Evolutionary conservation across 805 yeast genomes (phyloP).

Genomic region (Kazachstania bromeliacearum): DNA sequence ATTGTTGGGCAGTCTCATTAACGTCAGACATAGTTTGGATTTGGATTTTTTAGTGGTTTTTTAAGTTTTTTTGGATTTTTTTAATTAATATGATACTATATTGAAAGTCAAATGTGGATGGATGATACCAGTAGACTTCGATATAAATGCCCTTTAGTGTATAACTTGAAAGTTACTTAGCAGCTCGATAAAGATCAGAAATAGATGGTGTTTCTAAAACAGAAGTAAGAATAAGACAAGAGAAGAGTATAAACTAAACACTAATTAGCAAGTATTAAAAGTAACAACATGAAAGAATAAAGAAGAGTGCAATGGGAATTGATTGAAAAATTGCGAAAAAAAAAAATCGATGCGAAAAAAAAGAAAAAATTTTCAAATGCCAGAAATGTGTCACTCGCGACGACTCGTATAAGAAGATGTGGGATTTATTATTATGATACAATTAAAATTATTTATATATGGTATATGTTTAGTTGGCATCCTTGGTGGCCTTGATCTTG

Average conservation of each 20-base stretch:
- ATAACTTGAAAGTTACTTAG: conserved; percentile 7
- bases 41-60: conserved; percentile 17
- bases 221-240: conserved; percentile 1
- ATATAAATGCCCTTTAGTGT: neutral
- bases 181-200: conserved; percentile 6
- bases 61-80: conserved; percentile 10
- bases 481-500: conserved; percentile 32
- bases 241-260: neutral
- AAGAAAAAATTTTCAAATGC: neutral
- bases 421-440: neutral
- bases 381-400: neutral
- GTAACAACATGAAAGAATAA: neutral
- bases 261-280: neutral
- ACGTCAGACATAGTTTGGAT: conserved; percentile 28
- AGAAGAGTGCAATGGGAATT: neutral
- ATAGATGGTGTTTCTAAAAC: conserved; percentile 1
- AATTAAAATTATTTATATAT: neutral
- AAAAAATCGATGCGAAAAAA: neutral
- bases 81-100: neutral
- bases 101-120: neutral
- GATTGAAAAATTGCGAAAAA: neutral
- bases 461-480: conserved; percentile 1
- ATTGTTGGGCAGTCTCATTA: conserved; percentile 31
- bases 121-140: neutral
- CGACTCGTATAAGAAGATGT: neutral